Percentiles rank a stretch among this genome's conserved stretches.
These are phyloP conservation scores for Thraustochytrium sp. DNA, from an alignment of 352 stramenopile genomes.

Conservation along the genomic window DNA sequence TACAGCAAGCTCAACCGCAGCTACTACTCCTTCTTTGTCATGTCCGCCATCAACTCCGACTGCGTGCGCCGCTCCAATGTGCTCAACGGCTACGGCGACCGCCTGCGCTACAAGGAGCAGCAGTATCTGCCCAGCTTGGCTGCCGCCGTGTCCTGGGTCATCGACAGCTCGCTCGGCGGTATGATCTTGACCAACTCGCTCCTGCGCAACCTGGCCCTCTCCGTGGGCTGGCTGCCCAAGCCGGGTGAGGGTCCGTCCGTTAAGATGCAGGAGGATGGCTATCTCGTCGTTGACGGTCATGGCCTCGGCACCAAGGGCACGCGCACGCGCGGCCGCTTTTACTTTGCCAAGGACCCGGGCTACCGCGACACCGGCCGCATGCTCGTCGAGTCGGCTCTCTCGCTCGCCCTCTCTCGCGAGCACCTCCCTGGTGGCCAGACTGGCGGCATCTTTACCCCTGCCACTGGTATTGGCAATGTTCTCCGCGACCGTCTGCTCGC, in stretches of 20 bases:
- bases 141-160: slow-evolving; percentile 54
- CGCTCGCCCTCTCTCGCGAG: slow-evolving; percentile 12
- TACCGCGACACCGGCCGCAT: slow-evolving; percentile 62
- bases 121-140: slow-evolving; percentile 57
- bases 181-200: slow-evolving; percentile 52
- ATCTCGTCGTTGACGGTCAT: slow-evolving; percentile 52
- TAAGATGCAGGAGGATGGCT: neutral
- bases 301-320: slow-evolving; percentile 54
- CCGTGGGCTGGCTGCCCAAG: slow-evolving; percentile 55
- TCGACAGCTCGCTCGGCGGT: slow-evolving; percentile 53
- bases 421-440: neutral
- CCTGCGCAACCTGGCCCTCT: neutral
- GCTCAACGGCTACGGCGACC: slow-evolving; percentile 60
- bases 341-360: slow-evolving; percentile 57
- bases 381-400: slow-evolving; percentile 55
- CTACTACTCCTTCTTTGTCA: slow-evolving; percentile 68
- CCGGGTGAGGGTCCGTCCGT: slow-evolving; percentile 69
- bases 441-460: slow-evolving; percentile 46
- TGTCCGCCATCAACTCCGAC: slow-evolving; percentile 67
- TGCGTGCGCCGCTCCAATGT: slow-evolving; percentile 69
- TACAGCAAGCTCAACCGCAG: slow-evolving; percentile 42
- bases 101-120: slow-evolving; percentile 65
- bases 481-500: slow-evolving; percentile 45
- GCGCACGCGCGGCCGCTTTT: slow-evolving; percentile 50
- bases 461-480: slow-evolving; percentile 41